Base-by-base conservation (phyloP, 345 rosid genomes). In the Camelina laxa region DNA sequence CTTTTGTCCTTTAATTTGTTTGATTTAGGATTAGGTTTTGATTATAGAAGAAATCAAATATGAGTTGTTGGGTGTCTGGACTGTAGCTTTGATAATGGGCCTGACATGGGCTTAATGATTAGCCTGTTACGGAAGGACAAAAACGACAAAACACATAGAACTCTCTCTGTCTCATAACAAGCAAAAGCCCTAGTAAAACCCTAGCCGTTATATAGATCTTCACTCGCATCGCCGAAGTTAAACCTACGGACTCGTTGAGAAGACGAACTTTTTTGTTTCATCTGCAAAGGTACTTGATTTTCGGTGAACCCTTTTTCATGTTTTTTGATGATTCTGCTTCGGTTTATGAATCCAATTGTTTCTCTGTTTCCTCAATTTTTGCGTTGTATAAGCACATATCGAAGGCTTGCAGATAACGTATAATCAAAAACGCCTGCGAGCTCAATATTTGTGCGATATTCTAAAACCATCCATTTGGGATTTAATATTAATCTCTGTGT, bases 391-490 rank as follows among this genome's bases (percentile, higher is more conserved):
- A 79, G 96, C 97, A 89, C 94, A 84, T 70, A 79, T 89, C 96
- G 97, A 88, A 92, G 97, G 96, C 84, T 89, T 85, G 85, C 84
- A 65, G 90, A 81, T 60, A 75, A 51, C 61, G 77, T 69, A 64
- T 36, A n/a, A 21, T 15, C 10, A 16, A 38, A 44, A 48, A 7
- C 79, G 79, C 78, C 93, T 80, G 80, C 44, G 85, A 84, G 91
- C 96, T 92, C 96, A 92, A 88, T 79, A 81, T 31, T 68, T 92
- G 96, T 92, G 97, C 97, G 13, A 90, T 44, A 89, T 75, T 49
- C n/a, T 51, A 39, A 36, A 51, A 47, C 73, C 82, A 80, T 75
- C 77, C 82, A 19, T 70, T 44, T 57, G 54, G 24, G 27, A 9
- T 22, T 50, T 16, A 8, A 19, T 4, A 19, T 17, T 4, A 9